Evolutionary conservation across 106 monocot species (phyloP), one percentile per base, ranked within the genome.

Genomic region (Alisma plantagoaquatica): DNA sequence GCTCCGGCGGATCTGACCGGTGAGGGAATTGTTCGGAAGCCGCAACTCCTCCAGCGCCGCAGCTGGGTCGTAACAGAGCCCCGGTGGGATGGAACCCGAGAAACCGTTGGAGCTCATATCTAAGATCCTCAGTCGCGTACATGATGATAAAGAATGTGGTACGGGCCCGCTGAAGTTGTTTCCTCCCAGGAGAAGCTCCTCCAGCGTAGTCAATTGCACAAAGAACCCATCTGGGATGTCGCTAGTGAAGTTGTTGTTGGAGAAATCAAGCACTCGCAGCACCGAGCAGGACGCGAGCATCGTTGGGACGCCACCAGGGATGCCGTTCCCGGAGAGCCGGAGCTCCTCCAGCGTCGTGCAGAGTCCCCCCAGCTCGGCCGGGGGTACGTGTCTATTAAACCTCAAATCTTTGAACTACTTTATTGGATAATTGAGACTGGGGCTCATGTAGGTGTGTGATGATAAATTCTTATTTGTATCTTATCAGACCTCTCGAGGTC

Each of bases 1-100:
- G n/a, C n/a, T n/a, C n/a, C 70, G 42, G 38, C 77, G 59, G 73
- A 83, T 77, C 23, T 69, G 74, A 43, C 74, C 68, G 12, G 82
- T 83, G 22, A 77, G 82, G 33, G 77, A 74, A 53, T 17, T n/a
- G n/a, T n/a, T n/a, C n/a, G n/a, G n/a, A n/a, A n/a, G n/a, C n/a
- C n/a, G n/a, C n/a, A n/a, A n/a, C 58, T n/a, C 82, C 82, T 14
- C 29, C 32, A 19, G 77, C 51, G 9, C 1, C 14, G 43, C 77
- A 77, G 66, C 67, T n/a, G n/a, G 55, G 77, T 69, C 63, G 27
- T 77, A 61, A 3, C 77, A 70, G 10, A 83, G 67, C 20, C 59
- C 77, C 60, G 79, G 69, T 19, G 77, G 49, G 31, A 26, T 62
- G 0, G 80, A 45, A n/a, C n/a, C n/a, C n/a, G n/a, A n/a, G n/a